These are phyloP conservation scores for Groenewaldozyma tartarivorans DNA, from an alignment of 805 yeast genomes.

Conservation along the genomic window DNA sequence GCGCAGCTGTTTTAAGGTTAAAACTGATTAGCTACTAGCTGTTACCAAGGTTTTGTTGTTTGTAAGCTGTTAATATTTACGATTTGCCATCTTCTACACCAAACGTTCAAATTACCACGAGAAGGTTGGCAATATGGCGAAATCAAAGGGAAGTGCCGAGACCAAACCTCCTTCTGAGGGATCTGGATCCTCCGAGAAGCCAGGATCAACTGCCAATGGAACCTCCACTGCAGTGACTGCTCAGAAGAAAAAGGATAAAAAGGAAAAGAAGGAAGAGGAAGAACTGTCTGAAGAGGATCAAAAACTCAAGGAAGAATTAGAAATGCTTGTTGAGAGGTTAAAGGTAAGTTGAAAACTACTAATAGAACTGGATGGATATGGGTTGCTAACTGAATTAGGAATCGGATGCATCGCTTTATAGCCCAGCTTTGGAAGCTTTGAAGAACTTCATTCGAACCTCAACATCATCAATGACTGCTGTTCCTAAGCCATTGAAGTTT, in stretches of 20 bases:
- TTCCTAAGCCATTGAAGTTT: slow-evolving; percentile 95
- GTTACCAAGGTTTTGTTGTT: too few relatives aligned
- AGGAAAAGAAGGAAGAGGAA: slow-evolving; percentile 45
- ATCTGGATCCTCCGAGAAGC: slow-evolving; percentile 1
- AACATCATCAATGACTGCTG: slow-evolving; percentile 98
- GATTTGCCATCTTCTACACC: too few relatives aligned
- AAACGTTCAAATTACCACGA: too few relatives aligned
- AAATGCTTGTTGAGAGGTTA: slow-evolving; percentile 73
- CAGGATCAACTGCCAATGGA: slow-evolving; percentile 4
- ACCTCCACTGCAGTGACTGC: not conserved
- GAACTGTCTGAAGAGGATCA: slow-evolving; percentile 91
- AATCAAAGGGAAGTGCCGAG: too few relatives aligned
- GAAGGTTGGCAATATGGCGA: too few relatives aligned
- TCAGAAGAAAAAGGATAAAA: slow-evolving; percentile 21
- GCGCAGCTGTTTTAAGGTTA: too few relatives aligned
- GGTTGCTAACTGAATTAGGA: slow-evolving; percentile 18
- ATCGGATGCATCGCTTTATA: slow-evolving; percentile 36
- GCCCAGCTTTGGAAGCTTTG: slow-evolving; percentile 55
- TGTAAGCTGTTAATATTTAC: too few relatives aligned
- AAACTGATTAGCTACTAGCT: too few relatives aligned
- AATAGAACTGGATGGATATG: slow-evolving; percentile 1
- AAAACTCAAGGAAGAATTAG: slow-evolving; percentile 77
- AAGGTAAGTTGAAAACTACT: slow-evolving; percentile 35
- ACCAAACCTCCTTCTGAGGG: too few relatives aligned
- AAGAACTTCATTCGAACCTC: slow-evolving; percentile 79